These are phyloP conservation scores for Cladorrhinum samala DNA, from an alignment of 495 filamentous ascomycete species.

Conservation along the genomic window DNA sequence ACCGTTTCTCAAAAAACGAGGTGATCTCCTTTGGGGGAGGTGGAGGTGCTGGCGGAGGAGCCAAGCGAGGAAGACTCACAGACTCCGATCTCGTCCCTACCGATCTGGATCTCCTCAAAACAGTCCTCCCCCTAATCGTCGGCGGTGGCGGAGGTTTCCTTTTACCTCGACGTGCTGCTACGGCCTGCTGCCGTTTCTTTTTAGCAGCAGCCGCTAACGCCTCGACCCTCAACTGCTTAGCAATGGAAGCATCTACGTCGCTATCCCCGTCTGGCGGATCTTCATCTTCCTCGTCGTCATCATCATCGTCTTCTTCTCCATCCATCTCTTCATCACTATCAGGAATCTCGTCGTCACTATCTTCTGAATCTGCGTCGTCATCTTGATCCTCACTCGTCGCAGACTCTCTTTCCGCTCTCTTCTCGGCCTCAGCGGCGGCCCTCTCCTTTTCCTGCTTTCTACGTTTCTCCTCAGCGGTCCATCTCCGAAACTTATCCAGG, in stretches of 20 bases:
- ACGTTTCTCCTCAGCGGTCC: conserved; percentile 87
- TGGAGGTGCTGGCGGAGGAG: conserved; percentile 8
- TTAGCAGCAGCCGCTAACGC: conserved; percentile 41
- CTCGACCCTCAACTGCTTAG: conserved; percentile 38
- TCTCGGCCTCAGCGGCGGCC: conserved; percentile 24
- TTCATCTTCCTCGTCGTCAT: conserved; percentile 23
- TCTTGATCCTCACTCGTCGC: conserved; percentile 11
- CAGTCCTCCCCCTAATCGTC: neutral
- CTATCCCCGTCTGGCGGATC: conserved; percentile 37
- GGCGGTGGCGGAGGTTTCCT: neutral
- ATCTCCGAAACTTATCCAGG: conserved; percentile 77
- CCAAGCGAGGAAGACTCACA: neutral
- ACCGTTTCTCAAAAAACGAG: conserved; percentile 74
- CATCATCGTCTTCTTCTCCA: conserved; percentile 17
- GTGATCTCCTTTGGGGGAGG: conserved; percentile 61
- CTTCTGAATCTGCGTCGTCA: conserved; percentile 23
- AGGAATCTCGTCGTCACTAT: conserved; percentile 14
- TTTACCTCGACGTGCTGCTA: neutral
- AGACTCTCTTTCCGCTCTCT: conserved; percentile 20
- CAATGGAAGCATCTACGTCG: conserved; percentile 55
- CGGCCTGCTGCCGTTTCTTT: conserved; percentile 4
- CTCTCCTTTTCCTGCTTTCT: conserved; percentile 64
- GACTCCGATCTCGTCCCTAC: neutral
- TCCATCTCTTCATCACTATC: conserved; percentile 20
- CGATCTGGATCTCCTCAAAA: conserved; percentile 16